Conservation (phyloP, 2,329 filamentous ascomycete genomes). For the Clonostachys sp. region DNA sequence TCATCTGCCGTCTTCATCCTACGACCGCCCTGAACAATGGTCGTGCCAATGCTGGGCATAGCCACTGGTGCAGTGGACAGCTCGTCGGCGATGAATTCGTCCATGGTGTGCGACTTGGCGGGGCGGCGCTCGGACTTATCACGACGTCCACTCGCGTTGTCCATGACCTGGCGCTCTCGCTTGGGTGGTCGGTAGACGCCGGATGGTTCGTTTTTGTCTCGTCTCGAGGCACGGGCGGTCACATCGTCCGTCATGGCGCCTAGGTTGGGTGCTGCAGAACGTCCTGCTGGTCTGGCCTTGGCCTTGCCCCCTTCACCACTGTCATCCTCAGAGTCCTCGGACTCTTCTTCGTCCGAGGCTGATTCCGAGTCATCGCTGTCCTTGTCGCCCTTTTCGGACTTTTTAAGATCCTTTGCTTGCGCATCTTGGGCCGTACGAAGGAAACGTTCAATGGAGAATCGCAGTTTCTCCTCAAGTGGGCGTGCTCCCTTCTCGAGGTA, state of each 20-base stretch:
- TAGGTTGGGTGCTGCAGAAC: slow-evolving; percentile 23
- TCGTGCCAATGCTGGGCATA: slow-evolving; percentile 88
- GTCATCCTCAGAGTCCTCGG: slow-evolving; percentile 1
- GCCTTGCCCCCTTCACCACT: background rate
- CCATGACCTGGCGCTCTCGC: slow-evolving; percentile 83
- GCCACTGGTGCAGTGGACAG: slow-evolving; percentile 77
- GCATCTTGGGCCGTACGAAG: slow-evolving; percentile 80
- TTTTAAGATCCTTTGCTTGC: slow-evolving; percentile 22
- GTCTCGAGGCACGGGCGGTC: slow-evolving; percentile 14
- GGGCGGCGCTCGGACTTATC: slow-evolving; percentile 58
- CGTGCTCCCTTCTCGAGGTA: slow-evolving; percentile 91
- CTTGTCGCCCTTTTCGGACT: slow-evolving; percentile 14
- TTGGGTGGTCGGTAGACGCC: slow-evolving; percentile 86
- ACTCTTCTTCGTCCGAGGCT: slow-evolving; percentile 11
- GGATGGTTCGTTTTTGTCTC: slow-evolving; percentile 34
- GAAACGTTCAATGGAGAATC: slow-evolving; percentile 95
- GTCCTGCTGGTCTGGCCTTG: background rate
- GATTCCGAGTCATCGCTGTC: slow-evolving; percentile 13
- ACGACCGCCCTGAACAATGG: slow-evolving; percentile 74
- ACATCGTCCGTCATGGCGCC: slow-evolving; percentile 24
- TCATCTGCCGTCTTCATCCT: slow-evolving; percentile 74
- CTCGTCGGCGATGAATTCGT: slow-evolving; percentile 87
- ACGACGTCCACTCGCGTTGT: slow-evolving; percentile 56
- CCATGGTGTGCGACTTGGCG: slow-evolving; percentile 76
- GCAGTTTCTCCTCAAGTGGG: slow-evolving; percentile 83